phyloP scores from a whole-genome alignment of 768 basidiomycete genomes.

The Dentipellis fragilis region DNA sequence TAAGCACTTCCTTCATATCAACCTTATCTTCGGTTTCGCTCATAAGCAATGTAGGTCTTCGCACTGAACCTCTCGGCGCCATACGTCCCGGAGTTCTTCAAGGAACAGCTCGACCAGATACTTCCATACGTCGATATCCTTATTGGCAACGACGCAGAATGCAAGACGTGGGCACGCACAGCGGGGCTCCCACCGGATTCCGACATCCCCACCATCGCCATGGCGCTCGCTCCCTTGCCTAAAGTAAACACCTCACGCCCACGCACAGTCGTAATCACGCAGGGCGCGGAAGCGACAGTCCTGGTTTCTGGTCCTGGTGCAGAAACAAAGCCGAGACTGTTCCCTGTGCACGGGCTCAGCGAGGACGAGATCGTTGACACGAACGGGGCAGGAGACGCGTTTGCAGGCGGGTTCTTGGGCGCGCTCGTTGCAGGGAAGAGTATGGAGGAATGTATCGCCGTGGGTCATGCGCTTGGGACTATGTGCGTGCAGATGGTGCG shows the following conservation, averaged over 20 bases:
- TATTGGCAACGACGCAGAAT: conserved; percentile 96
- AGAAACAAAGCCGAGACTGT: conserved; percentile 44
- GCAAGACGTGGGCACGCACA: conserved; percentile 73
- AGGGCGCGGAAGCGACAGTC: conserved; percentile 73
- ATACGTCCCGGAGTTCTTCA: conserved; percentile 96
- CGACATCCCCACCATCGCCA: conserved; percentile 53
- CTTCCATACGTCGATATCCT: conserved; percentile 81
- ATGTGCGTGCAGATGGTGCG: conserved; percentile 78
- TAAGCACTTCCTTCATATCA: conserved; percentile 15
- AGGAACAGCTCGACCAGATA: conserved; percentile 66
- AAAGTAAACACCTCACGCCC: conserved; percentile 72
- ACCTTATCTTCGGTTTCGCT: neutral
- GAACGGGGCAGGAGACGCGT: conserved; percentile 96
- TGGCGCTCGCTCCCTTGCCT: conserved; percentile 56
- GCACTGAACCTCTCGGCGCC: conserved; percentile 92
- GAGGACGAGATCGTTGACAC: conserved; percentile 82
- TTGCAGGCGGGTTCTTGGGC: conserved; percentile 93
- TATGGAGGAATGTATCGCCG: conserved; percentile 67
- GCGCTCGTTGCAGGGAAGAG: conserved; percentile 72
- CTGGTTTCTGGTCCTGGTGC: conserved; percentile 56
- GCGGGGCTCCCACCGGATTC: conserved; percentile 60
- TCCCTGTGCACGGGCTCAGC: conserved; percentile 45
- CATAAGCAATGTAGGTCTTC: conserved; percentile 49
- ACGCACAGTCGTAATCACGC: conserved; percentile 84
- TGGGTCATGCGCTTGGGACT: conserved; percentile 77